Percentiles rank a stretch among this genome's conserved stretches.
Conservation (phyloP, 805 yeast genomes). For the Lachancea dasiensis region DNA sequence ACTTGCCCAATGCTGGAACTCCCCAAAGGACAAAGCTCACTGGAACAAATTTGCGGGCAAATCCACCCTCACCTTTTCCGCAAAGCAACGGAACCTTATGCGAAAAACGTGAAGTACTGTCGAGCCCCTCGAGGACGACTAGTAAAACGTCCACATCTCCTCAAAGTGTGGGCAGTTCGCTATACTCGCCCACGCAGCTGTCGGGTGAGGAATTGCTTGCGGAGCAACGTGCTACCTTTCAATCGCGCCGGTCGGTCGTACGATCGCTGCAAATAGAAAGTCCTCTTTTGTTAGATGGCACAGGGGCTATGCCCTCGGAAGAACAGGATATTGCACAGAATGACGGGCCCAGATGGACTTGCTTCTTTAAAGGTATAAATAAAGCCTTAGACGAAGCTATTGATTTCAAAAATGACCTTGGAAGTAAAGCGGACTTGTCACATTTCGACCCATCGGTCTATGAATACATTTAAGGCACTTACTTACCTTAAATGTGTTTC, state of each 20-base stretch:
- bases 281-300: background rate
- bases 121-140: background rate
- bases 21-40: background rate
- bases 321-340: background rate
- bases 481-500: no score
- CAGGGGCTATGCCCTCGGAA: background rate
- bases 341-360: slow-evolving; percentile 4
- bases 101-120: background rate
- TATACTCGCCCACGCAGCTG: background rate
- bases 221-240: background rate
- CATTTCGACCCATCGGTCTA: background rate
- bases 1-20: no score
- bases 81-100: slow-evolving; percentile 2
- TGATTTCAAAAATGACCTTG: background rate
- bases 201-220: background rate
- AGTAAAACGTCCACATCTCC: background rate
- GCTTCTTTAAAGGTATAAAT: slow-evolving; percentile 8
- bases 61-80: background rate
- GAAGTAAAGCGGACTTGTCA: background rate
- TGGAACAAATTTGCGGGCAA: background rate
- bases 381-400: slow-evolving; percentile 9
- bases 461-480: slow-evolving; percentile 1
- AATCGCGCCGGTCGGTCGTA: background rate
- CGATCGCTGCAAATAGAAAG: background rate
- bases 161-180: background rate